Conservation (phyloP, 2,329 filamentous ascomycete genomes). For the Corinectria fuckeliana region DNA sequence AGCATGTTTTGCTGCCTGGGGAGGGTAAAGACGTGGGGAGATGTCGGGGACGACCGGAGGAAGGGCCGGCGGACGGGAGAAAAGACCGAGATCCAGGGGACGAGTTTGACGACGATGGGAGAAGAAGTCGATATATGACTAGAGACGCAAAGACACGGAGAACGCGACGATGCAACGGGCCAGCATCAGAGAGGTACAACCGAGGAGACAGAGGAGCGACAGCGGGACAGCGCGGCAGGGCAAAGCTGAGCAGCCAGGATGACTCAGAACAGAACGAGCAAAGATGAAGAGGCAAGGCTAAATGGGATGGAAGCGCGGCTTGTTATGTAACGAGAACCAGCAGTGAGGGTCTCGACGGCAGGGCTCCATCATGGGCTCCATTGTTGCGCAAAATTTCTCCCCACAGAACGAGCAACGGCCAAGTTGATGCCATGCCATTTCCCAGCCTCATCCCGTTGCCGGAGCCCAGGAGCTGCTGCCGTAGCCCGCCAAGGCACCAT, state of each 20-base stretch:
- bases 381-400: conserved; percentile 35
- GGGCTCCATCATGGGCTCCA: conserved; percentile 26
- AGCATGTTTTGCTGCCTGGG: conserved; percentile 19
- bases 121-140: background rate
- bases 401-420: conserved; percentile 18
- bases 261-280: conserved; percentile 2
- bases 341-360: background rate
- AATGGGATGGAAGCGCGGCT: conserved; percentile 32
- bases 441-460: background rate
- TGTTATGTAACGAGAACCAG: conserved; percentile 38
- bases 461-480: background rate
- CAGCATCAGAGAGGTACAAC: background rate
- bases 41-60: background rate
- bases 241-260: background rate
- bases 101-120: background rate
- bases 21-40: conserved; percentile 1
- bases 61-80: background rate
- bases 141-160: background rate
- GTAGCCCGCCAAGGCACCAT: no score
- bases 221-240: conserved; percentile 2
- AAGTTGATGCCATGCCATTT: conserved; percentile 1
- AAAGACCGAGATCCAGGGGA: background rate
- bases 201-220: background rate
- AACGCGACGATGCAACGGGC: background rate
- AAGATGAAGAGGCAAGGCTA: conserved; percentile 19